A percentile compares a stretch with the other conserved stretches of the same genome.
phyloP scores from a whole-genome alignment of 345 rosid species.

The Theobroma cacao region DNA sequence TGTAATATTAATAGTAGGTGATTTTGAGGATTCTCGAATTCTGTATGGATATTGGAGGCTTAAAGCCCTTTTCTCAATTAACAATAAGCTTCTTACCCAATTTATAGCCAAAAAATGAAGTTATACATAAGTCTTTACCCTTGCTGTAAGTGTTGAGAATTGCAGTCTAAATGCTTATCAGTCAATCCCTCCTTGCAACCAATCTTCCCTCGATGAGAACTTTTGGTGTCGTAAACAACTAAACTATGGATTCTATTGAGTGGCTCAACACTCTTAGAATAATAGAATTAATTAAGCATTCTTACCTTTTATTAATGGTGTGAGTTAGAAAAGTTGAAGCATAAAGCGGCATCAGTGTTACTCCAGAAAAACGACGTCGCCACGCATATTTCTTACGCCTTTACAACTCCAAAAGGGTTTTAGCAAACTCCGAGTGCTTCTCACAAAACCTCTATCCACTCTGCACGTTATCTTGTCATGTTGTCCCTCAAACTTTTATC shows the following conservation, averaged over 20 bases:
- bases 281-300: too few relatives aligned
- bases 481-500: background rate
- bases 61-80: slow-evolving; percentile 18
- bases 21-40: slow-evolving; percentile 16
- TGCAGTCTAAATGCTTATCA: slow-evolving; percentile 1
- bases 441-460: background rate
- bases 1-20: slow-evolving; percentile 16
- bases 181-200: background rate
- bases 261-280: too few relatives aligned
- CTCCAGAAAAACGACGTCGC: background rate
- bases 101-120: background rate
- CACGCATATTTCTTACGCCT: background rate
- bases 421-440: background rate
- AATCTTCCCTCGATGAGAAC: background rate
- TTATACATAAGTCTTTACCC: background rate
- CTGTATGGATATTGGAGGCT: slow-evolving; percentile 21
- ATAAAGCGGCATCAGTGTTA: background rate
- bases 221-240: background rate
- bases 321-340: background rate
- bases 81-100: slow-evolving; percentile 16
- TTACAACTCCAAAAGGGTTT: background rate
- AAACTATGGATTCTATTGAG: background rate
- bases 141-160: slow-evolving; percentile 10
- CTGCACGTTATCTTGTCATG: background rate
- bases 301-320: background rate